These are phyloP conservation scores for Chalara sp. DNA, from an alignment of 2,329 filamentous ascomycete species.

Conservation along the genomic window DNA sequence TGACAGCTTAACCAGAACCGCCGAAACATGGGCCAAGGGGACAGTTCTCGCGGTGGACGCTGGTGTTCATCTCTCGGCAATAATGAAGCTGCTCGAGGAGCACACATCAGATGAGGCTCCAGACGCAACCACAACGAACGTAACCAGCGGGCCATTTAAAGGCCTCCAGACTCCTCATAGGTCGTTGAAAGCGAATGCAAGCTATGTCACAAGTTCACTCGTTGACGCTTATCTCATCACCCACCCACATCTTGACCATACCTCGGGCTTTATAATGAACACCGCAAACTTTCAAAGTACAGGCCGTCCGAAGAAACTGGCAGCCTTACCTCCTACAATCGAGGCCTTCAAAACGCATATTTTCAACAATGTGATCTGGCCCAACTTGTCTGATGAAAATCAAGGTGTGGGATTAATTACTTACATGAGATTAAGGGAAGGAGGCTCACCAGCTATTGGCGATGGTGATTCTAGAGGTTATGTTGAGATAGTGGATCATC, in stretches of 20 bases:
- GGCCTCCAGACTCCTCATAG: constrained; percentile 65
- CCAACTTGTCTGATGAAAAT: constrained; percentile 93
- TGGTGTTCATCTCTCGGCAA: constrained; percentile 80
- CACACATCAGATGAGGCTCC: constrained; percentile 28
- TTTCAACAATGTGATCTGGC: constrained; percentile 98
- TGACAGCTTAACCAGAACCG: constrained; percentile 30
- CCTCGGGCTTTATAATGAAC: constrained; percentile 87
- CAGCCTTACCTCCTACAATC: constrained; percentile 83
- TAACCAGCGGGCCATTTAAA: constrained; percentile 68
- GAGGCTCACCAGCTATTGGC: constrained; percentile 77
- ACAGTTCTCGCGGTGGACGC: constrained; percentile 91
- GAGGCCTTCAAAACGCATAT: constrained; percentile 88
- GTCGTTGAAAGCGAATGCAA: constrained; percentile 69
- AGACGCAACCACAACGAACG: constrained; percentile 37
- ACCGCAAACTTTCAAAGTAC: constrained; percentile 78
- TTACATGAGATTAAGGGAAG: constrained; percentile 81
- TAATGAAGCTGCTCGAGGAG: constrained; percentile 61
- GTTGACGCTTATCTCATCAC: constrained; percentile 89
- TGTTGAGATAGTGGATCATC: constrained; percentile 77
- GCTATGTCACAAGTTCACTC: constrained; percentile 70
- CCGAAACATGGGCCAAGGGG: constrained; percentile 71
- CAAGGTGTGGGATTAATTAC: constrained; percentile 89
- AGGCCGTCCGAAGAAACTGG: constrained; percentile 74
- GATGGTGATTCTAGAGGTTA: constrained; percentile 78
- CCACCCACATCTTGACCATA: constrained; percentile 94